Conservation (phyloP, 495 filamentous ascomycete genomes). For the Tuber aestivum region DNA sequence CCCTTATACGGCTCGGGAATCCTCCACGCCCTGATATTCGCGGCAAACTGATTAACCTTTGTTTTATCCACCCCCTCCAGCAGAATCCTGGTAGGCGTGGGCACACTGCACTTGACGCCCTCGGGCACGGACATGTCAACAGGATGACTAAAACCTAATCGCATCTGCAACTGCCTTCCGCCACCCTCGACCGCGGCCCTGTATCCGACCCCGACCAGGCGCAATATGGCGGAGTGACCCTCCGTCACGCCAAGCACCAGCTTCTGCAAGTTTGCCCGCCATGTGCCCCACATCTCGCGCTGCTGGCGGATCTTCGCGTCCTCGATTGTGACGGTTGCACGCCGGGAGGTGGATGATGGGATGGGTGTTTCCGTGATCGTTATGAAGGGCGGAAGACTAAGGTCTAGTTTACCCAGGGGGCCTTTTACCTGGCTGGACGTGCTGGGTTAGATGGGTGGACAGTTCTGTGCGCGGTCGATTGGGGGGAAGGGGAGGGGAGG, state of each 20-base stretch:
- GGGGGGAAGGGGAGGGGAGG: slow-evolving; percentile 43
- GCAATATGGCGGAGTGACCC: slow-evolving; percentile 86
- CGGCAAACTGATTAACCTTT: slow-evolving; percentile 81
- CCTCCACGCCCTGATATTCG: slow-evolving; percentile 80
- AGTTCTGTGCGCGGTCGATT: not conserved
- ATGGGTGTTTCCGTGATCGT: slow-evolving; percentile 57
- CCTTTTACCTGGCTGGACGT: slow-evolving; percentile 43
- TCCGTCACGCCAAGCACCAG: slow-evolving; percentile 89
- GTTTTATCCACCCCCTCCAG: slow-evolving; percentile 82
- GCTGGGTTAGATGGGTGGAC: not conserved
- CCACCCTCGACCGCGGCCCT: slow-evolving; percentile 68
- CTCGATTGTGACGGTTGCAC: slow-evolving; percentile 60
- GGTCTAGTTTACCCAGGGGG: slow-evolving; percentile 48
- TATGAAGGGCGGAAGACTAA: slow-evolving; percentile 63
- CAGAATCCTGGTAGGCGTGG: slow-evolving; percentile 88
- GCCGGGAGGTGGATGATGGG: slow-evolving; percentile 52
- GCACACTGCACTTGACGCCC: slow-evolving; percentile 79
- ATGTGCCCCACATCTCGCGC: slow-evolving; percentile 96
- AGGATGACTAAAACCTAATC: slow-evolving; percentile 93
- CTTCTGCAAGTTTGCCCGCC: slow-evolving; percentile 79
- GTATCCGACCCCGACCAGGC: slow-evolving; percentile 95
- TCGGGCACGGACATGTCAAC: slow-evolving; percentile 78
- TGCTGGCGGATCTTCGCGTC: slow-evolving; percentile 63
- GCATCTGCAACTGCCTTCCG: slow-evolving; percentile 70
- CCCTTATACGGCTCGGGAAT: slow-evolving; percentile 96